Conservation (phyloP, 2,329 filamentous ascomycete genomes). For the Cladosporium sphaerospermum region DNA sequence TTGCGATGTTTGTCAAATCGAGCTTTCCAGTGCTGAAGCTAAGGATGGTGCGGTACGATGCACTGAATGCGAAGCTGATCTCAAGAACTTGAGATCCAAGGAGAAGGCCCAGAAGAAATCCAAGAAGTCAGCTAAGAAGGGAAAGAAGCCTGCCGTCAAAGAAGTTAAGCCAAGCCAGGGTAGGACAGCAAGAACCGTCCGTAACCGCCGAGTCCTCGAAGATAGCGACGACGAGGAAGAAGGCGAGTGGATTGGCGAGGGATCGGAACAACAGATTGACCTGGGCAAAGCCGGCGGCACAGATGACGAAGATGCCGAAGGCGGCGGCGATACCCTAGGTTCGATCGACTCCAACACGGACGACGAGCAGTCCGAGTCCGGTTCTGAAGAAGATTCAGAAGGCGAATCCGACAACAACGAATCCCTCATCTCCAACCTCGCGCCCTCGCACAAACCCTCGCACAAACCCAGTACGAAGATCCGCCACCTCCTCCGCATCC, state of each 20-base stretch:
- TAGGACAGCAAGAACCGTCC: conserved; percentile 31
- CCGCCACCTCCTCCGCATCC: conserved; percentile 71
- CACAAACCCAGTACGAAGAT: conserved; percentile 83
- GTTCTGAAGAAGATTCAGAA: conserved; percentile 36
- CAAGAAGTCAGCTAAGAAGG: conserved; percentile 19
- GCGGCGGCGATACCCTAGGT: conserved; percentile 71
- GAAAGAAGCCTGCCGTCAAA: conserved; percentile 16
- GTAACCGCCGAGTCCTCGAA: conserved; percentile 52
- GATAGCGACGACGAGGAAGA: conserved; percentile 60
- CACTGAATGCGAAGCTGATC: conserved; percentile 65
- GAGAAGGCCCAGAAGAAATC: conserved; percentile 28
- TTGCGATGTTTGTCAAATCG: conserved; percentile 76
- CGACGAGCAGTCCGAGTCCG: conserved; percentile 36
- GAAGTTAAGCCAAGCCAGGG: conserved; percentile 29
- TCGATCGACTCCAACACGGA: conserved; percentile 61
- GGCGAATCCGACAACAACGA: conserved; percentile 30
- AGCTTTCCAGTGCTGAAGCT: conserved; percentile 54
- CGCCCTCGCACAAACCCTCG: conserved; percentile 24
- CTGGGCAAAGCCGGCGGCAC: conserved; percentile 64
- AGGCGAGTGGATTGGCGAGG: conserved; percentile 68
- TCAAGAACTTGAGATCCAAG: conserved; percentile 50
- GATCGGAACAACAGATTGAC: conserved; percentile 54
- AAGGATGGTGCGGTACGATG: conserved; percentile 55
- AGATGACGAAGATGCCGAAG: conserved; percentile 84
- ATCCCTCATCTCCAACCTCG: conserved; percentile 23